Evolutionary conservation across 106 monocot species (phyloP).

Genomic region (Allium sativum): DNA sequence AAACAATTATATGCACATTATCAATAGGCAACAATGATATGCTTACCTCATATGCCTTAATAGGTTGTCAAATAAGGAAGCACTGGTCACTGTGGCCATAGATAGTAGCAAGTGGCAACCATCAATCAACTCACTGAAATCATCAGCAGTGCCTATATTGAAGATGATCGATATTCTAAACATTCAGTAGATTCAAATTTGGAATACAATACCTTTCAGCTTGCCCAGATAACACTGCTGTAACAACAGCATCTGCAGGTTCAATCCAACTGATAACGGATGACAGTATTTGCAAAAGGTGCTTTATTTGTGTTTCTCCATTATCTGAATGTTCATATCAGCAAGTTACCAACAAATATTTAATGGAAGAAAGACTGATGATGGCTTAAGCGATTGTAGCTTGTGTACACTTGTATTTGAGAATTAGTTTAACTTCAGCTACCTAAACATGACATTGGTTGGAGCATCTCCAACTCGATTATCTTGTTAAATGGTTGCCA

Average conservation of each 20-base stretch:
- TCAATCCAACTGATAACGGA: conserved; percentile 67
- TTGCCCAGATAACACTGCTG: conserved; percentile 33
- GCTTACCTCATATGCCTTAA: conserved; percentile 71
- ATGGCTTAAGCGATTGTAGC: no score
- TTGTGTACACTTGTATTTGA: no score
- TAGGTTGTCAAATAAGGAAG: conserved; percentile 61
- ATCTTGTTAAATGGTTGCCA: no score
- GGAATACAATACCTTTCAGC: conserved; percentile 50
- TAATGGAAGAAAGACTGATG: no score
- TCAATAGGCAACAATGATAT: not conserved
- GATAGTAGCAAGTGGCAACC: conserved; percentile 91
- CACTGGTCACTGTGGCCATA: conserved; percentile 54
- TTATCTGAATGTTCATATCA: conserved; percentile 36
- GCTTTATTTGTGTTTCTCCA: conserved; percentile 62
- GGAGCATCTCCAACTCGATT: no score
- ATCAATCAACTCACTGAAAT: conserved; percentile 77
- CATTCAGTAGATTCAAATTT: no score
- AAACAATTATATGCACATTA: not conserved
- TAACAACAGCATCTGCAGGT: conserved; percentile 44
- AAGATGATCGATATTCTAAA: no score
- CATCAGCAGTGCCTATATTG: no score
- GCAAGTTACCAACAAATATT: no score
- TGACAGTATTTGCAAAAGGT: conserved; percentile 67
- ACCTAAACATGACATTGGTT: no score
- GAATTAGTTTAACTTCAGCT: no score